Conservation (phyloP, 2,329 filamentous ascomycete genomes). For the Didymella lethalis region DNA sequence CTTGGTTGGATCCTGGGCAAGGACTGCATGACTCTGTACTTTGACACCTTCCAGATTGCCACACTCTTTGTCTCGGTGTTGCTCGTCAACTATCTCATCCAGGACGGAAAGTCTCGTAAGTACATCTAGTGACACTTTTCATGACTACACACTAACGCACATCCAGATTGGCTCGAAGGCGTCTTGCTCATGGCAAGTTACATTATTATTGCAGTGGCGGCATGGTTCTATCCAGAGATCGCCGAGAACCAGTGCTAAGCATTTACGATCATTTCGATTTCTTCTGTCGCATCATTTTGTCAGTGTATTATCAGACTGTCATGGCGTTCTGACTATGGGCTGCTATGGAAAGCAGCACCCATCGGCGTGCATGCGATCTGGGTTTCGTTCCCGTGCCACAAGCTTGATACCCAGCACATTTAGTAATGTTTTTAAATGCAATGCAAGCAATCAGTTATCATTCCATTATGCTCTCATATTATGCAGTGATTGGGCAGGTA, state of each 20-base stretch:
- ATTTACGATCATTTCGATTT: neutral
- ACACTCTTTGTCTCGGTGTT: slow-evolving; percentile 65
- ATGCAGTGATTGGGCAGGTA: neutral
- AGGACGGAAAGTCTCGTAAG: slow-evolving; percentile 63
- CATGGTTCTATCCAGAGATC: slow-evolving; percentile 59
- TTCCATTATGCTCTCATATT: neutral
- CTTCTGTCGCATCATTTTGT: neutral
- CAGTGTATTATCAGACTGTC: neutral
- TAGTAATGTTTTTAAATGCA: slow-evolving; percentile 9
- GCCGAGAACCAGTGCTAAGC: slow-evolving; percentile 16
- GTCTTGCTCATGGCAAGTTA: slow-evolving; percentile 67
- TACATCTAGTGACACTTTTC: neutral
- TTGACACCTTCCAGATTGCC: slow-evolving; percentile 87
- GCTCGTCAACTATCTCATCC: slow-evolving; percentile 69
- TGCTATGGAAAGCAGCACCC: too few relatives aligned
- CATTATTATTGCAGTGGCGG: slow-evolving; percentile 67
- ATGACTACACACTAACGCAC: slow-evolving; percentile 25
- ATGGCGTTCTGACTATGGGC: neutral
- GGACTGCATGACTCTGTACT: slow-evolving; percentile 75
- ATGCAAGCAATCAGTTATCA: neutral
- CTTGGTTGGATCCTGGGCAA: slow-evolving; percentile 68
- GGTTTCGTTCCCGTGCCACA: too few relatives aligned
- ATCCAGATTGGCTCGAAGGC: slow-evolving; percentile 65
- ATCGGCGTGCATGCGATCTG: too few relatives aligned
- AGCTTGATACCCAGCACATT: slow-evolving; percentile 6